phyloP scores from a whole-genome alignment of 805 yeast species.

The Pichia nakasei region DNA sequence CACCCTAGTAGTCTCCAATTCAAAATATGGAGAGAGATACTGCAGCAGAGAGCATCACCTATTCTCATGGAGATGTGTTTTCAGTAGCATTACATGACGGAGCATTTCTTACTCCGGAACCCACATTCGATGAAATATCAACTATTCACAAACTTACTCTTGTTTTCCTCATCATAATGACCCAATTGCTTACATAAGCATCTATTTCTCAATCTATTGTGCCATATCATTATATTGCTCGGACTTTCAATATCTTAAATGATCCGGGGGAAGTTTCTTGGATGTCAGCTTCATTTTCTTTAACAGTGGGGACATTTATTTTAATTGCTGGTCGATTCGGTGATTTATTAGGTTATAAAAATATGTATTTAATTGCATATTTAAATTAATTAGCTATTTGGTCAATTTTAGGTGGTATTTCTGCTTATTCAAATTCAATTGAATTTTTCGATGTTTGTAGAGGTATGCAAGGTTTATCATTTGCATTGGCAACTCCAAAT shows the following conservation, averaged over 20 bases:
- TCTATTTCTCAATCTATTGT: conserved; percentile 26
- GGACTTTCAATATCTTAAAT: conserved; percentile 19
- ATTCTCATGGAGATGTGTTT: background rate
- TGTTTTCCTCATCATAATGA: conserved; percentile 14
- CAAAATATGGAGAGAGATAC: too few species aligned
- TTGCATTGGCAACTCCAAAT: conserved; percentile 51
- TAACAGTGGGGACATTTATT: conserved; percentile 67
- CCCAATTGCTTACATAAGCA: conserved; percentile 33
- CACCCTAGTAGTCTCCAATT: too few species aligned
- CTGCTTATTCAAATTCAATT: conserved; percentile 40
- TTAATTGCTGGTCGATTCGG: conserved; percentile 63
- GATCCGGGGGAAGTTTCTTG: conserved; percentile 38
- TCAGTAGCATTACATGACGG: background rate
- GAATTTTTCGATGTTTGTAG: conserved; percentile 46
- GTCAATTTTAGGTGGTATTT: conserved; percentile 52
- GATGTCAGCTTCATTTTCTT: conserved; percentile 65
- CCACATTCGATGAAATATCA: conserved; percentile 16
- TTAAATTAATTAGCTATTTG: conserved; percentile 46
- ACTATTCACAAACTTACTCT: conserved; percentile 9
- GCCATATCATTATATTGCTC: conserved; percentile 24
- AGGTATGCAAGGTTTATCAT: conserved; percentile 58
- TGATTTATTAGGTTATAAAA: conserved; percentile 59
- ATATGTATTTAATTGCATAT: conserved; percentile 47
- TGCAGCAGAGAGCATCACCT: too few species aligned
- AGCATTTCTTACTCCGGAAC: conserved; percentile 8